Conservation (phyloP, 768 basidiomycete genomes). For the Boletus speciosus region DNA sequence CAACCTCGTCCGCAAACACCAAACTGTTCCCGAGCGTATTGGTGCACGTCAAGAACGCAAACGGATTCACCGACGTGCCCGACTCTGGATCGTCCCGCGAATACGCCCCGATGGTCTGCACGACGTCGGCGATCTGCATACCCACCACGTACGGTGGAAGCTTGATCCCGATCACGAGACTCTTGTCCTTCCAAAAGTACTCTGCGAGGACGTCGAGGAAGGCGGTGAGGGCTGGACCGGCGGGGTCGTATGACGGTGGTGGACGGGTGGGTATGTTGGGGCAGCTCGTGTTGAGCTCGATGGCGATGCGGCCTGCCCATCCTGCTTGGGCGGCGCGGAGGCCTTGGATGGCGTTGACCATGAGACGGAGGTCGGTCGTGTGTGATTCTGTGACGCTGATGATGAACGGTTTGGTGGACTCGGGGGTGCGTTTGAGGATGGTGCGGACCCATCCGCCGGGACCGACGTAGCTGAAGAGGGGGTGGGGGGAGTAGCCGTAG, state of each 20-base stretch:
- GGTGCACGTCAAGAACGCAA: conserved; percentile 76
- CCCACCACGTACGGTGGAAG: conserved; percentile 70
- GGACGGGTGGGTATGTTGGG: conserved; percentile 67
- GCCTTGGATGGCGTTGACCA: conserved; percentile 58
- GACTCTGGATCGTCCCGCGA: conserved; percentile 16
- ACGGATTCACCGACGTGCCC: conserved; percentile 37
- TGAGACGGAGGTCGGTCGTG: conserved; percentile 45
- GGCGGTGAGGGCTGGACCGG: conserved; percentile 39
- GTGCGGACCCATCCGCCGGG: conserved; percentile 48
- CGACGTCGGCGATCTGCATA: conserved; percentile 56
- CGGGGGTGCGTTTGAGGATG: conserved; percentile 35
- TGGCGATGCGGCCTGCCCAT: conserved; percentile 48
- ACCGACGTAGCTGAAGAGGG: conserved; percentile 58
- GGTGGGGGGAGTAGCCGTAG: conserved; percentile 83
- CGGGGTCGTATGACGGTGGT: conserved; percentile 63
- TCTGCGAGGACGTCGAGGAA: conserved; percentile 55
- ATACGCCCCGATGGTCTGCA: conserved; percentile 45
- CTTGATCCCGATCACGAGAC: conserved; percentile 71
- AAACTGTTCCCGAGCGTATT: conserved; percentile 76
- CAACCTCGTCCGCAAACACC: conserved; percentile 55
- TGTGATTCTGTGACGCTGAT: conserved; percentile 72
- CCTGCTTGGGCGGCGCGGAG: conserved; percentile 42
- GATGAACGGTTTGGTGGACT: conserved; percentile 62
- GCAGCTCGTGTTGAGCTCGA: conserved; percentile 84
- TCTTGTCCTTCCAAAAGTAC: conserved; percentile 45